These are phyloP conservation scores for Aspergillus versicolor DNA, from an alignment of 2,329 filamentous ascomycete genomes.

Conservation along the genomic window DNA sequence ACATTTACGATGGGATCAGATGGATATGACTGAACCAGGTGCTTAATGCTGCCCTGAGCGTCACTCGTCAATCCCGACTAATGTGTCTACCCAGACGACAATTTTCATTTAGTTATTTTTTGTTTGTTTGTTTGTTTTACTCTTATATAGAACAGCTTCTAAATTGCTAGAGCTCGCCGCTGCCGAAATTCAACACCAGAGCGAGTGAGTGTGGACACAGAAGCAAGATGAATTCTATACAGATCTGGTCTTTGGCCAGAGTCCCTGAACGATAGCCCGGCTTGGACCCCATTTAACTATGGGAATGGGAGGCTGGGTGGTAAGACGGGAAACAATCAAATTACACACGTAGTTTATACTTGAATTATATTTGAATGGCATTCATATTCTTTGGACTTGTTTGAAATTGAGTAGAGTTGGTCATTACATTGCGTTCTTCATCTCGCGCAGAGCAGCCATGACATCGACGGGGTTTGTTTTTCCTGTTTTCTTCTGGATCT, in stretches of 20 bases:
- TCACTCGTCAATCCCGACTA: background rate
- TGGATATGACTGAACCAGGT: background rate
- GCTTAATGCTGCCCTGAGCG: slow-evolving; percentile 12
- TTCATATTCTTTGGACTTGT: background rate
- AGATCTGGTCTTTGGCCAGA: slow-evolving; percentile 26
- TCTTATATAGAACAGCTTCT: slow-evolving; percentile 37
- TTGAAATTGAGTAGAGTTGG: background rate
- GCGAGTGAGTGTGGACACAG: slow-evolving; percentile 58
- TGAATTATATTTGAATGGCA: background rate
- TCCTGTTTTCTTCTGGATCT: slow-evolving; percentile 79
- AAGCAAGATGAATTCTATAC: slow-evolving; percentile 52
- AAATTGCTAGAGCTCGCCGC: slow-evolving; percentile 59
- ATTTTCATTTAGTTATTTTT: background rate
- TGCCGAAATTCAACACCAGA: slow-evolving; percentile 48
- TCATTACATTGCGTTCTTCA: slow-evolving; percentile 65
- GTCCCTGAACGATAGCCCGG: slow-evolving; percentile 39
- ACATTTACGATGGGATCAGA: background rate
- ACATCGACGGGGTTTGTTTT: slow-evolving; percentile 78
- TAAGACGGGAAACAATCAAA: slow-evolving; percentile 42
- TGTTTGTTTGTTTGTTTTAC: background rate
- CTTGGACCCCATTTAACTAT: slow-evolving; percentile 49
- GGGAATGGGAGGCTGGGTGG: slow-evolving; percentile 43
- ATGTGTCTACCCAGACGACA: background rate
- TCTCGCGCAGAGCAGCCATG: slow-evolving; percentile 80
- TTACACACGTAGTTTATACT: background rate